Base-by-base conservation (phyloP, 768 basidiomycete species). In the Trametes coccinea region DNA sequence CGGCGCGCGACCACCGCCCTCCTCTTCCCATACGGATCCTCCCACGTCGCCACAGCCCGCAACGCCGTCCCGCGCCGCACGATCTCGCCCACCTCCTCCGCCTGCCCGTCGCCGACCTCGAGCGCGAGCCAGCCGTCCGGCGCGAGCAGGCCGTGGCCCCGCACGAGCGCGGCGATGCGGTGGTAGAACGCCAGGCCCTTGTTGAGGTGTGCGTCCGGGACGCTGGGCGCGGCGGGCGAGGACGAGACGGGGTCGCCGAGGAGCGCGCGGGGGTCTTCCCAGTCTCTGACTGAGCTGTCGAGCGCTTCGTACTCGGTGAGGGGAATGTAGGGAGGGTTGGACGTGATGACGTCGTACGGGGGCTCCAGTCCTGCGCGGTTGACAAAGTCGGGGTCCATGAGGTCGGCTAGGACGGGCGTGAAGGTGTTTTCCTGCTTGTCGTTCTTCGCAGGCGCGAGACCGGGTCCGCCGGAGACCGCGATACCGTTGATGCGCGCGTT, bases 271-370 rank as follows among this genome's bases (percentile, higher is more conserved):
- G 80, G 84, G 75, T 95, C 93, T 74, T 98, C 96, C 71, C 84
- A 91, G 54, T 83, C 78, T 53, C 76, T 82, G 55, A 98, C 95
- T 50, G 86, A 87, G n/a, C 70, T 61, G 7, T 88, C 82, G 37
- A 98, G 81, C 27, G 68, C 53, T 45, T 82, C 74, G 70, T 87
- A 95, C 61, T 89, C 87, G 41, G 74, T 66, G 63, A 73, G 79
- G 40, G 93, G 79, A 65, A 98, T 90, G 74, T 97, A 98, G 9
- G 93, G 90, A 29, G 91, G 90, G 75, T 95, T 95, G 14, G 88
- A 84, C 10, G 92, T 93, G 69, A 95, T 77, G 59, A 95, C 76
- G 74, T 93, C 87, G 74, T 87, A 91, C 2, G 88, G 84, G 22
- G 66, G 56, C 46, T 53, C 40, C 41, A 61, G 48, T 11, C 59